Evolutionary conservation across 495 filamentous ascomycete genomes (phyloP), one percentile per base, ranked within the genome.

Genomic region (Xylaria castorea): DNA sequence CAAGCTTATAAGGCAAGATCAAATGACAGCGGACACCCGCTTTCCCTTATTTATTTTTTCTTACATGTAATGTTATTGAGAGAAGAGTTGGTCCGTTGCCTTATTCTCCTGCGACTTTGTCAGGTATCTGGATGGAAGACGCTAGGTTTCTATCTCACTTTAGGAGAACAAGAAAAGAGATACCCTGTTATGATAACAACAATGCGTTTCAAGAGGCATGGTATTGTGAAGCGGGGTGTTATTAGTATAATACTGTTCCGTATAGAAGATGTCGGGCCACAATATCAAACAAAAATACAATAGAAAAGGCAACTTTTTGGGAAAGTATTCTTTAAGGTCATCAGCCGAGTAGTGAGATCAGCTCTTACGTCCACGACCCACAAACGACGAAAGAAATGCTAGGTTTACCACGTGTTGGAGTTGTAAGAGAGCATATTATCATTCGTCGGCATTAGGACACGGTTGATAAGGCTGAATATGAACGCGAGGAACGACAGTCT

Each of bases 131-230:
- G 60, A 22, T 38, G 34, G 18, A 25, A 22, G 18, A 27, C 9
- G 3, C n/a, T 4, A 63, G 60, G 3, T 18, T 14, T 38, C n/a
- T 27, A 42, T 42, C 38, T 64, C 38, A 16, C 11, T 25, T 4
- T 4, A 25, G 8, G 60, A 42, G 61, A 5, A 44, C 2, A 63
- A 38, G n/a, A 44, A 63, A 64, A 44, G 38, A 64, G 61, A 64
- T 64, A 64, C 61, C 61, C 61, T 30, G 22, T 64, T 44, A 64
- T 44, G 61, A 64, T 44, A 44, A 38, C 61, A 64, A 64, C 22
- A 8, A 64, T 64, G 16, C 18, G 25, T 38, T 38, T 38, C 9
- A 40, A 61, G 20, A 22, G 4, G n/a, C 34, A 7, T 38, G 20
- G 30, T 36, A 18, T 7, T 40, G 14, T 36, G 20, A 9, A 1